Evolutionary conservation across 495 filamentous ascomycete genomes (phyloP).

Genomic region (Hyaloscypha bicolor): DNA sequence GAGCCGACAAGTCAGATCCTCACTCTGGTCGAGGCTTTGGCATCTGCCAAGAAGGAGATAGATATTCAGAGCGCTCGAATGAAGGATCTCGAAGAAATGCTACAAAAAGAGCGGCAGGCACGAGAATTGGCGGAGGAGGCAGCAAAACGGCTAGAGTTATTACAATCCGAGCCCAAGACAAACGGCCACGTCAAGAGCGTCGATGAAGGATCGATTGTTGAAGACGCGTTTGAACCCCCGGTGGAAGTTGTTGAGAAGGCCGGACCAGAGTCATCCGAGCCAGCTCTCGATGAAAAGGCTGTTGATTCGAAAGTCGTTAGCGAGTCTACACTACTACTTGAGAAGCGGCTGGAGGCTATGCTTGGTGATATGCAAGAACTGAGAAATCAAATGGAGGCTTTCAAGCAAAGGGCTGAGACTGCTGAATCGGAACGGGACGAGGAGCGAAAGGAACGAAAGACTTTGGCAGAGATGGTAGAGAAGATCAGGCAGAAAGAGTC

Average conservation of each 20-base stretch:
- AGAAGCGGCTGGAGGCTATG: slow-evolving; percentile 77
- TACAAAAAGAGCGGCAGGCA: slow-evolving; percentile 78
- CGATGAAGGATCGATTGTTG: slow-evolving; percentile 31
- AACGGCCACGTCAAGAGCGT: slow-evolving; percentile 31
- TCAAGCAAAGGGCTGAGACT: slow-evolving; percentile 73
- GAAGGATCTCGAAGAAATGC: slow-evolving; percentile 76
- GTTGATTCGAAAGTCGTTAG: slow-evolving; percentile 35
- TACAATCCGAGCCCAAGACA: slow-evolving; percentile 40
- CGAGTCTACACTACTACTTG: slow-evolving; percentile 46
- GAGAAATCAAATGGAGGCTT: slow-evolving; percentile 76
- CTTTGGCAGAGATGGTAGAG: slow-evolving; percentile 86
- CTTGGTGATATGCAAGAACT: slow-evolving; percentile 81
- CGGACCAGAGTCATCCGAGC: slow-evolving; percentile 35
- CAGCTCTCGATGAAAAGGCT: slow-evolving; percentile 41
- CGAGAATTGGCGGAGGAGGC: slow-evolving; percentile 82
- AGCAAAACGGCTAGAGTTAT: slow-evolving; percentile 66
- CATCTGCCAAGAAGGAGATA: slow-evolving; percentile 77
- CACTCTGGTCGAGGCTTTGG: slow-evolving; percentile 79
- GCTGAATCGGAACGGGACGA: slow-evolving; percentile 74
- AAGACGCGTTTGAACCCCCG: slow-evolving; percentile 41
- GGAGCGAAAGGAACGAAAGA: slow-evolving; percentile 68
- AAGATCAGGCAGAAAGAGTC: slow-evolving; percentile 72
- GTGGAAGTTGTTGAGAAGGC: slow-evolving; percentile 25
- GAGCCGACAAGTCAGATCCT: slow-evolving; percentile 71
- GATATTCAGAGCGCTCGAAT: slow-evolving; percentile 77